Evolutionary conservation across 2,329 filamentous ascomycete species (phyloP), one percentile per base, ranked within the genome.

Genomic region (Aspergillus costaricaensis): DNA sequence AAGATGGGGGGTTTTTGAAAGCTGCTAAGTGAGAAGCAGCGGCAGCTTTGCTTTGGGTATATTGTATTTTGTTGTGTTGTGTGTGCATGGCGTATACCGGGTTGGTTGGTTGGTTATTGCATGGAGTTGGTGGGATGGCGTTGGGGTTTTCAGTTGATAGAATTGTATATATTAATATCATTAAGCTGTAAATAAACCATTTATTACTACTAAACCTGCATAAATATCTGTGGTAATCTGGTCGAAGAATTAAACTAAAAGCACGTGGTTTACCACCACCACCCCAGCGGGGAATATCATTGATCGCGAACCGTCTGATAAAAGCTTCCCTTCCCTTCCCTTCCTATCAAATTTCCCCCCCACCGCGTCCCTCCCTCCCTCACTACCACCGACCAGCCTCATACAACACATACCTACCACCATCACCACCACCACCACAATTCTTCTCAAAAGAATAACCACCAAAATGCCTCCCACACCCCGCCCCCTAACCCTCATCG

Each of bases 401-500:
- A 8, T 27, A 27, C 7, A 27, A 27, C n/a, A 25, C 36, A 5
- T 19, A 32, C 41, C 21, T 25, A 36, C 27, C 4, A 21, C 36
- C 52, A 15, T 8, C 25, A 25, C 7, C 25, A 25, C 23, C 23
- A 41, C 44, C n/a, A 55, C 53, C 43, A 21, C 17, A 39, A 17
- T 17, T 21, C 27, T 14, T 12, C 10, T 32, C 30, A 32, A 32
- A 39, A 23, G 57, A 55, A 49, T 36, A 41, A 48, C 25, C 10
- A 38, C 39, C 23, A 57, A 55, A 53, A 54, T 48, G 49, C 41
- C 17, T 30, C n/a, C 19, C 2, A 25, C 58, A 52, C 65, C 68
- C 10, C 66, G 59, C 55, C 88, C 91, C 66, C 81, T 97, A 57
- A 97, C 92, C n/a, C 85, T 97, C 69, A 90, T 98, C 76, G 92